Percentiles rank a stretch among this genome's conserved stretches.
phyloP scores from a whole-genome alignment of 306 rosid species.

The Malus domestica region DNA sequence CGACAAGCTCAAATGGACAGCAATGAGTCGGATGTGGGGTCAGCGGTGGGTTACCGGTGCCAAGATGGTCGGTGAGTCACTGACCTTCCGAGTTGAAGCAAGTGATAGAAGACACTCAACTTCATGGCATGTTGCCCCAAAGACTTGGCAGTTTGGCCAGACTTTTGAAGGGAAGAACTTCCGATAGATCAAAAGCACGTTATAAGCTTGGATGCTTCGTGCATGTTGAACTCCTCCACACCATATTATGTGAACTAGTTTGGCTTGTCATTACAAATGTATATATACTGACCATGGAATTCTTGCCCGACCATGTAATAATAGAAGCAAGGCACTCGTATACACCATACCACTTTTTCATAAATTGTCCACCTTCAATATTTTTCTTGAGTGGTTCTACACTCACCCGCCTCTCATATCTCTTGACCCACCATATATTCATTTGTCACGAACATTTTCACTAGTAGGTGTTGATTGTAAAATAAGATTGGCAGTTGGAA shows the following conservation, averaged over 20 bases:
- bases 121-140: conserved; percentile 35
- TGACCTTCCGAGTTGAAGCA: conserved; percentile 47
- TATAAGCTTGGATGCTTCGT: background rate
- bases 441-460: background rate
- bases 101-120: conserved; percentile 48
- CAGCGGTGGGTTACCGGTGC: conserved; percentile 57
- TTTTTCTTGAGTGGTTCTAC: background rate
- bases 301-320: background rate
- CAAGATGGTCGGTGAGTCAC: conserved; percentile 46
- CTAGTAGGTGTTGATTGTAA: background rate
- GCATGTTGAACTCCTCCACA: background rate
- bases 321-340: background rate
- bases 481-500: background rate
- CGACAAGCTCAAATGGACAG: conserved; percentile 45
- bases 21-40: conserved; percentile 55
- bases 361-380: no score
- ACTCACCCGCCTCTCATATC: background rate
- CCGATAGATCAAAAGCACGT: background rate
- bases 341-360: background rate
- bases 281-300: background rate
- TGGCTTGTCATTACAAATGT: background rate
- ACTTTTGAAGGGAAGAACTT: conserved; percentile 61
- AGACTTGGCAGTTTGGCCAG: conserved; percentile 65
- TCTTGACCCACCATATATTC: no score
- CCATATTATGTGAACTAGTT: background rate